Conservation (phyloP, 106 monocot genomes). For the Posidonia australis region DNA sequence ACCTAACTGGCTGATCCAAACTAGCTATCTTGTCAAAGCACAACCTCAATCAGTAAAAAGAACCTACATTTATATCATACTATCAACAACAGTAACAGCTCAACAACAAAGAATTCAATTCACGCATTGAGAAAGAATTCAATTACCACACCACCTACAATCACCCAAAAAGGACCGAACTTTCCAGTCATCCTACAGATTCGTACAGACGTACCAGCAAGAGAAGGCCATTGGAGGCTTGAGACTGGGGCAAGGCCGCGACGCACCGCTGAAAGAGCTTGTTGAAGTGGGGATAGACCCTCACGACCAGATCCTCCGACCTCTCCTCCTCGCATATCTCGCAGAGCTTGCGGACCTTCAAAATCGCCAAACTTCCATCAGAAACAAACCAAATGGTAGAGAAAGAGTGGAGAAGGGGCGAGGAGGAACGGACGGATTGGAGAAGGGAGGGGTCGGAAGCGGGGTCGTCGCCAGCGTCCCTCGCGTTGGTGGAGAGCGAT, state of each 20-base stretch:
- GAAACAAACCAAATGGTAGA: neutral
- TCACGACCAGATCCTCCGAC: constrained; percentile 69
- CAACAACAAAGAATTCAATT: too few relatives aligned
- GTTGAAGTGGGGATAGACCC: constrained; percentile 68
- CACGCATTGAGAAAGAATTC: neutral
- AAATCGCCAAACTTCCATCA: neutral
- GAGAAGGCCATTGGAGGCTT: constrained; percentile 53
- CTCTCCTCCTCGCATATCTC: constrained; percentile 63
- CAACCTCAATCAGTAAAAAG: too few relatives aligned
- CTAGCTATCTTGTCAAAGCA: too few relatives aligned
- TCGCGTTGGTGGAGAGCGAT: constrained; percentile 59
- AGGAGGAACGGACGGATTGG: constrained; percentile 36
- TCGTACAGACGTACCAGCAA: constrained; percentile 54
- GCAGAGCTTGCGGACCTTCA: constrained; percentile 52
- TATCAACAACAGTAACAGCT: too few relatives aligned
- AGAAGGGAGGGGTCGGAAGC: constrained; percentile 75
- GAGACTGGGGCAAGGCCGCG: constrained; percentile 41
- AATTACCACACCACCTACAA: neutral
- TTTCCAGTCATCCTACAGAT: too few relatives aligned
- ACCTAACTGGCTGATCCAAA: too few relatives aligned
- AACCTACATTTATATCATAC: too few relatives aligned
- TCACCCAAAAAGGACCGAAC: too few relatives aligned
- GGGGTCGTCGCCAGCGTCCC: constrained; percentile 68
- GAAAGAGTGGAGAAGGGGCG: neutral
- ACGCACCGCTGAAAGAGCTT: constrained; percentile 85